phyloP scores from a whole-genome alignment of 257 asterid species.

The Catharanthus roseus region DNA sequence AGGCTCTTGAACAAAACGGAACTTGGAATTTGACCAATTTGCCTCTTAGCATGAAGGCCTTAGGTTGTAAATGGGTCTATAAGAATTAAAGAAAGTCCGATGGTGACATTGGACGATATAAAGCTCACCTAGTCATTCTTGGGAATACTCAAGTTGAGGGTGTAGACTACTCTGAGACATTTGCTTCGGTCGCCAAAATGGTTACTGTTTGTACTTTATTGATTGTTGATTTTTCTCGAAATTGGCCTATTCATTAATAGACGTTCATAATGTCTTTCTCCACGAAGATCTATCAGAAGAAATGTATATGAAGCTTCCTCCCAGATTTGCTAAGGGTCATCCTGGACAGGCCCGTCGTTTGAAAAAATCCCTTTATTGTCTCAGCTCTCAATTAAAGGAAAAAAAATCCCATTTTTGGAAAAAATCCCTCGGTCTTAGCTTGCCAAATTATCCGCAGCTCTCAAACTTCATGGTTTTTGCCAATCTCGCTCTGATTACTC shows the following conservation, averaged over 20 bases:
- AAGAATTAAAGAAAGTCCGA: not conserved
- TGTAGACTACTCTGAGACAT: too few species aligned
- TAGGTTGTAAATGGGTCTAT: not conserved
- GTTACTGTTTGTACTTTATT: not conserved
- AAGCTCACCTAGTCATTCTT: too few species aligned
- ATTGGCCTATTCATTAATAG: not conserved
- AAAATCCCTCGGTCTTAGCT: not conserved
- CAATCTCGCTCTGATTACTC: too few species aligned
- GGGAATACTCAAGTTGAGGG: not conserved
- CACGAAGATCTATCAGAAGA: not conserved
- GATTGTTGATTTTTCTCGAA: not conserved
- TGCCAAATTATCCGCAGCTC: not conserved
- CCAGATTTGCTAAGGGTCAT: not conserved
- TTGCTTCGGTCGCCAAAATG: not conserved
- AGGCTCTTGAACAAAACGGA: too few species aligned
- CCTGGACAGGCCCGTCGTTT: not conserved
- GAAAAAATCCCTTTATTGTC: not conserved
- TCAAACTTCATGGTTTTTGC: not conserved
- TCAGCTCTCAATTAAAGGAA: too few species aligned
- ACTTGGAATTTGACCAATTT: too few species aligned
- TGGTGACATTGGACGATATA: not conserved
- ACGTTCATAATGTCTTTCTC: not conserved
- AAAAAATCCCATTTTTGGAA: too few species aligned
- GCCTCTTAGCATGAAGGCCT: too few species aligned
- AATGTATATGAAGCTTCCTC: not conserved